These are phyloP conservation scores for Forsythia viridissima DNA, from an alignment of 257 asterid genomes.

Conservation along the genomic window DNA sequence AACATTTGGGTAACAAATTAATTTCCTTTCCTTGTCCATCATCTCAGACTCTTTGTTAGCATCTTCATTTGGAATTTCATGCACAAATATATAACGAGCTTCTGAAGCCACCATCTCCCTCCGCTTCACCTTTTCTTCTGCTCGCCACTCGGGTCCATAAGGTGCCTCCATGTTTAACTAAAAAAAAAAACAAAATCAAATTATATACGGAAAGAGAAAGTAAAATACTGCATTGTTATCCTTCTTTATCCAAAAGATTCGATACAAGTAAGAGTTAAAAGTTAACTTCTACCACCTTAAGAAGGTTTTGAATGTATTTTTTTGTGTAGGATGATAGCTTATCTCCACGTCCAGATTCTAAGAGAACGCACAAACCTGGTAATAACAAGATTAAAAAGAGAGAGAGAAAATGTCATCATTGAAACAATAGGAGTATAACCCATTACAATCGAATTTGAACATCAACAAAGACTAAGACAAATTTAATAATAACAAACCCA, in stretches of 20 bases:
- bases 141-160: slow-evolving; percentile 85
- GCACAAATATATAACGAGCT: slow-evolving; percentile 75
- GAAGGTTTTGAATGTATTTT: slow-evolving; percentile 64
- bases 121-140: slow-evolving; percentile 81
- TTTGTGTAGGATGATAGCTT: slow-evolving; percentile 58
- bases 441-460: not conserved
- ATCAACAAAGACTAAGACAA: not conserved
- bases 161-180: slow-evolving; percentile 84
- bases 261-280: not conserved
- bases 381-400: slow-evolving; percentile 3
- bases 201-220: slow-evolving; percentile 7
- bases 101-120: slow-evolving; percentile 80
- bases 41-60: slow-evolving; percentile 23
- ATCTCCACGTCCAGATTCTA: slow-evolving; percentile 71
- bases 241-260: not conserved
- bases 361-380: slow-evolving; percentile 52
- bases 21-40: slow-evolving; percentile 23
- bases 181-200: slow-evolving; percentile 11
- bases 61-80: slow-evolving; percentile 46
- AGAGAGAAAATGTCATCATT: not conserved
- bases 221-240: not conserved
- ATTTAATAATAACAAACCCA: not conserved
- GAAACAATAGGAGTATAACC: not conserved
- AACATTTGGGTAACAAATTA: slow-evolving; percentile 40
- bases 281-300: slow-evolving; percentile 51